Evolutionary conservation across 495 filamentous ascomycete species (phyloP), one percentile per base, ranked within the genome.

Genomic region (Sordaria brevicollis): DNA sequence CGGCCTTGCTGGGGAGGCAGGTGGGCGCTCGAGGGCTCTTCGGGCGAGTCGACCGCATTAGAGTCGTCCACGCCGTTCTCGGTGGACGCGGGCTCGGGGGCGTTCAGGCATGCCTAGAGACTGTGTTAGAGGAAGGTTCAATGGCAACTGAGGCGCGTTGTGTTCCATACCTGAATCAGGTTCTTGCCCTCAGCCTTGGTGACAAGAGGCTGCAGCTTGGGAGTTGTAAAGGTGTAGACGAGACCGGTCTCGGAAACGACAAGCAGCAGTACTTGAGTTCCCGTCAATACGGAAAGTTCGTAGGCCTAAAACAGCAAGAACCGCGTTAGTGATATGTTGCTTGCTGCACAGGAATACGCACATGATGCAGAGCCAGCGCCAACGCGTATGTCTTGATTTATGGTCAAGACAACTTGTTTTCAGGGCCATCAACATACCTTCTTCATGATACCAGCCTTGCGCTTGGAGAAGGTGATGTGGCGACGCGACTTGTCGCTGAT

Each of bases 361-460:
- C 35, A 35, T 13, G 36, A 35, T 34, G 13, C 39, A 54, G 25
- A 37, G 17, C 15, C n/a, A 15, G 69, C 21, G 67, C 36, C 39
- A 66, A 67, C 70, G 69, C 54, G 66, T 34, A 54, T 65, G 37
- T 31, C 25, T 6, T 15, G 2, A 31, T 33, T 62, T 7, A 13
- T 17, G 11, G 49, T 62, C 25, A 62, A 31, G 49, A 17, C 25
- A 31, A 29, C 11, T 31, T 62, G 25, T 4, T 62, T 57, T 62
- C 21, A 17, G 15, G 65, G 67, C 54, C 67, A 67, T 17, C 37
- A 67, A 85, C 88, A 72, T 80, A 97, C 95, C 94, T 99, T 99
- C 88, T 99, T 99, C 95, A 99, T 99, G 83, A 99, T 99, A 76
- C 95, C 95, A 70, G 95, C 95, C 87, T 99, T 99, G 81, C 95